Evolutionary conservation across 768 basidiomycete species (phyloP).

Genomic region (Rhizopogon salebrosus): DNA sequence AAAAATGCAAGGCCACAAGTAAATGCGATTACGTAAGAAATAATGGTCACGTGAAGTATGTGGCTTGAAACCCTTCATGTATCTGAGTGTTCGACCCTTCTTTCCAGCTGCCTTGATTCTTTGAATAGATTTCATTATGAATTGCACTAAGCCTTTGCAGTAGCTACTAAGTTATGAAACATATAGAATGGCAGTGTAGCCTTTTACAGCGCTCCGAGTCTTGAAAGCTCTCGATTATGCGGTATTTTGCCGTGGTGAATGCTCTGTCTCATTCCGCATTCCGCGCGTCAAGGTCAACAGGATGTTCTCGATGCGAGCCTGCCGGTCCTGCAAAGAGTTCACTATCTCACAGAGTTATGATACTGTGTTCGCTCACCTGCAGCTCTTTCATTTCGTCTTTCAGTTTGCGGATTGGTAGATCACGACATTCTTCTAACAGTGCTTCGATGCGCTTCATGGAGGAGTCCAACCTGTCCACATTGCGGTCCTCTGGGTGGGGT

Average conservation of each 20-base stretch:
- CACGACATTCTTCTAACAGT: slow-evolving; percentile 57
- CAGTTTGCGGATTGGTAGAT: slow-evolving; percentile 58
- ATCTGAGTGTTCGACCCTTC: no score
- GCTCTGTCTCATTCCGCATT: slow-evolving; percentile 39
- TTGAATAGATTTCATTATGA: no score
- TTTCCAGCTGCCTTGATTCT: no score
- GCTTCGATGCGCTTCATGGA: slow-evolving; percentile 52
- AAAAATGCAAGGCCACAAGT: no score
- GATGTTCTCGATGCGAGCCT: slow-evolving; percentile 73
- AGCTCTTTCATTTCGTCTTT: slow-evolving; percentile 82
- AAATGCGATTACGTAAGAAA: background rate
- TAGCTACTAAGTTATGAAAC: background rate
- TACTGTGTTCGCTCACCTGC: slow-evolving; percentile 42
- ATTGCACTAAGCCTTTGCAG: background rate
- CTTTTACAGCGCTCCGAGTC: background rate
- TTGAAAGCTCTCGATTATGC: background rate
- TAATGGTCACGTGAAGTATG: no score
- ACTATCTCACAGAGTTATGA: slow-evolving; percentile 1
- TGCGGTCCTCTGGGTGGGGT: slow-evolving; percentile 14
- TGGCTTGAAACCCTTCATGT: no score
- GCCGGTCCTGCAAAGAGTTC: slow-evolving; percentile 47
- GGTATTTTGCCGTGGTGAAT: background rate
- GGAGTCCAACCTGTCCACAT: slow-evolving; percentile 34
- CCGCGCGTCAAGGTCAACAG: slow-evolving; percentile 64
- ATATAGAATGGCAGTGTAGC: background rate